These are phyloP conservation scores for Leucosporidium scottii DNA, from an alignment of 768 basidiomycete genomes.

Conservation along the genomic window DNA sequence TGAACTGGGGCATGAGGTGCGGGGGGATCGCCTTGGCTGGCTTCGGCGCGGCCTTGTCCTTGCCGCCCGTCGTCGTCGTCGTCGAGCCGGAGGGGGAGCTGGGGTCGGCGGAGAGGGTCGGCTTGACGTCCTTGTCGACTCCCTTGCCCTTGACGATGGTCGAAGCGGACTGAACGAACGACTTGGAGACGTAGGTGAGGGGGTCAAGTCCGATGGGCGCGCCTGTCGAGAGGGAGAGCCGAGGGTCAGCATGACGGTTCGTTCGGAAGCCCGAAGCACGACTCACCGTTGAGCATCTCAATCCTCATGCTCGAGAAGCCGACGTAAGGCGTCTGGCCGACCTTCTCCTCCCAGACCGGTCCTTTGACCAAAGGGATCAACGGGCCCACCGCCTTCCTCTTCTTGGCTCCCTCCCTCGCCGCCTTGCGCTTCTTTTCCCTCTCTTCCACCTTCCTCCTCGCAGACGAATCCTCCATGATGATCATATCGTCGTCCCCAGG, in stretches of 20 bases:
- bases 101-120: not conserved
- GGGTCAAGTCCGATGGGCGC: slow-evolving; percentile 4
- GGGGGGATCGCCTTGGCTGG: not conserved
- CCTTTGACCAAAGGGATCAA: slow-evolving; percentile 23
- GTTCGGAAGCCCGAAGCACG: no score
- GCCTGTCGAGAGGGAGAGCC: not conserved
- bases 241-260: not conserved
- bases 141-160: not conserved
- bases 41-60: not conserved
- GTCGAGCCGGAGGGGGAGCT: not conserved
- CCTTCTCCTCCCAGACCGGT: slow-evolving; percentile 16
- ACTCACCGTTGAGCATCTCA: slow-evolving; percentile 33
- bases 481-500: slow-evolving; percentile 11
- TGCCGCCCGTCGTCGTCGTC: not conserved
- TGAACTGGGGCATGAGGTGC: not conserved
- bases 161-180: not conserved
- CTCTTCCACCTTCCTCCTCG: slow-evolving; percentile 17
- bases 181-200: not conserved
- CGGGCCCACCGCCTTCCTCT: slow-evolving; percentile 11
- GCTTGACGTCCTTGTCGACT: not conserved
- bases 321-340: not conserved
- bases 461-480: not conserved
- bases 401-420: slow-evolving; percentile 10
- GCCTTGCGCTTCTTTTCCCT: slow-evolving; percentile 11
- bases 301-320: slow-evolving; percentile 21